A percentile compares a stretch with the other conserved stretches of the same genome.
Evolutionary conservation across 805 yeast species (phyloP).

Genomic region (Candida hungchunana): DNA sequence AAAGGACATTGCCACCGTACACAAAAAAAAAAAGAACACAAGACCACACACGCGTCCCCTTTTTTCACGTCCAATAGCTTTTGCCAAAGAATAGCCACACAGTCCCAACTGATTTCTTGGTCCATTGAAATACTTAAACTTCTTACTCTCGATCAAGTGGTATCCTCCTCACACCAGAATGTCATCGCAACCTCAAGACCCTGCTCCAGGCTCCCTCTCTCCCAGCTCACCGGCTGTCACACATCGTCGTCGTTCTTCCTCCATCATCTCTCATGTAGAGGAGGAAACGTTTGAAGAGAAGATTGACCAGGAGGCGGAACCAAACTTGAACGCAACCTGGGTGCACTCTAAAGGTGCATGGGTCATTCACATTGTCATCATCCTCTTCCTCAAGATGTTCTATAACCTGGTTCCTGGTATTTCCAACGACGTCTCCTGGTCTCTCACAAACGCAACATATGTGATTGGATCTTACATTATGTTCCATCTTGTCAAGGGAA

Average conservation of each 20-base stretch:
- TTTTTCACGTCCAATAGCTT: no score
- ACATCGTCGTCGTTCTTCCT: constrained; percentile 74
- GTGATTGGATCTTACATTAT: constrained; percentile 89
- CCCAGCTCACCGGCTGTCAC: constrained; percentile 17
- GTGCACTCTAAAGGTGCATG: constrained; percentile 96
- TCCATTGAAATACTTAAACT: no score
- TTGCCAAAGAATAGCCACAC: no score
- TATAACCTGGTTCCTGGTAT: constrained; percentile 80
- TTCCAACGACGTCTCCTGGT: constrained; percentile 85
- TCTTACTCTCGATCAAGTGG: no score
- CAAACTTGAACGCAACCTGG: constrained; percentile 94
- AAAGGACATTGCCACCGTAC: background rate
- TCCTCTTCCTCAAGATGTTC: constrained; percentile 65
- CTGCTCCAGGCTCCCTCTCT: constrained; percentile 19
- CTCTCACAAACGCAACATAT: constrained; percentile 85
- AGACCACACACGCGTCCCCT: background rate
- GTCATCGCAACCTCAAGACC: constrained; percentile 12
- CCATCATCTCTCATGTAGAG: constrained; percentile 85
- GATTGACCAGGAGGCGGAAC: constrained; percentile 83
- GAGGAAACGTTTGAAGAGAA: constrained; percentile 90
- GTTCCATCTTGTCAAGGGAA: constrained; percentile 96
- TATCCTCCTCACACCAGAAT: constrained; percentile 4
- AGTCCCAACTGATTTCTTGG: no score
- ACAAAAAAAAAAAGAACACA: background rate
- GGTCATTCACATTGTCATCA: constrained; percentile 85